Base-by-base conservation (phyloP, 2,329 filamentous ascomycete genomes). In the Epichloe aotearoae region DNA sequence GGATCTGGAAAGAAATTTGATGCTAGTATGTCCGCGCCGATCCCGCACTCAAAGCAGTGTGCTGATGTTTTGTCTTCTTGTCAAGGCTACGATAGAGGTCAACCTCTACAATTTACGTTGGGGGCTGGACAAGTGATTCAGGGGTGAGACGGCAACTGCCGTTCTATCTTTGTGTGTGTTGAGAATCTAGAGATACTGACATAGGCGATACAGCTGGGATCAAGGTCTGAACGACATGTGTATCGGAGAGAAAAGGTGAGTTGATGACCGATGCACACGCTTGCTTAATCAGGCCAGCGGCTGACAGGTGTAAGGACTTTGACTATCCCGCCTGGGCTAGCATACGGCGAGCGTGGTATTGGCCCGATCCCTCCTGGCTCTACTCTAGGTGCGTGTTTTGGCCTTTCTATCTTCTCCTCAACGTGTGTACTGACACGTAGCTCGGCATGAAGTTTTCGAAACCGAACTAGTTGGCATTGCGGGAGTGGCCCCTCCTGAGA, bases 181-280 rank as follows among this genome's bases (percentile, higher is more conserved):
- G 23, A 36, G 20, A 40, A 15, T 23, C 44, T 50, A 47, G 55
- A 60, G 43, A 64, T 53, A 52, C 17, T 48, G 23, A 48, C 38
- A 49, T 43, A 14, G 8, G 8, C 30, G 40, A 47, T 23, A 46
- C 55, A 87, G 83, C 63, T 96, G 90, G 91, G 91, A 97, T 61
- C 70, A 94, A 64, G 91, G 91, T 47, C 77, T 97, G 39, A 61
- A 93, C 50, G 87, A 87, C 63, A 96, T 97, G 90, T 97, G 93
- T 70, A 85, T 94, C 59, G 91, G 93, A 55, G 91, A 97, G 75
- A 91, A 90, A 75, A 80, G 77, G 75, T 73, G 60, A 69, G 68
- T 59, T 52, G 33, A 38, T 33, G 12, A 17, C 4, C 14, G 19
- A 14, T n/a, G 30, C n/a, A 23, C 2, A 12, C 5, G 10, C 2